phyloP scores from a whole-genome alignment of 2,329 filamentous ascomycete species.

The Cladosporium sp. region DNA sequence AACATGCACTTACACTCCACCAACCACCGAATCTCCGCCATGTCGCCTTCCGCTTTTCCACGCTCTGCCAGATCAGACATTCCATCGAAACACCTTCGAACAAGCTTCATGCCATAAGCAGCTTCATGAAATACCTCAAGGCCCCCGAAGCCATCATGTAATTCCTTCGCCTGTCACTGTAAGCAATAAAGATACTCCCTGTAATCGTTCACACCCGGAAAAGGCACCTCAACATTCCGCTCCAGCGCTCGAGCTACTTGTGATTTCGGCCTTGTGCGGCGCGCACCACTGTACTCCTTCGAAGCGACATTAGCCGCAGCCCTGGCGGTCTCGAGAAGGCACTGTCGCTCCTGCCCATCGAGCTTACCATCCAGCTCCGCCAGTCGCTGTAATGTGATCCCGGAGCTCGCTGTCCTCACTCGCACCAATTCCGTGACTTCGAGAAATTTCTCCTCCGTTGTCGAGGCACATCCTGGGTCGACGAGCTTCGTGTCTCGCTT shows the following conservation, averaged over 20 bases:
- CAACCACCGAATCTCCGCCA: neutral
- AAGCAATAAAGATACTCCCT: neutral
- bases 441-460: neutral
- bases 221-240: neutral
- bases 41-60: neutral
- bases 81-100: neutral
- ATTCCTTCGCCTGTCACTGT: neutral
- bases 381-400: neutral
- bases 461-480: neutral
- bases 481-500: neutral
- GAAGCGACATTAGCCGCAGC: neutral
- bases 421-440: neutral
- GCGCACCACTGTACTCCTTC: neutral
- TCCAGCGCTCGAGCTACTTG: neutral
- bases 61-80: neutral
- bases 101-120: neutral
- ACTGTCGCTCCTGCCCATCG: neutral
- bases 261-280: neutral
- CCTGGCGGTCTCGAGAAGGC: neutral
- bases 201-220: neutral
- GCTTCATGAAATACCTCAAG: neutral
- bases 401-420: neutral
- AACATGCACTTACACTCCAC: neutral
- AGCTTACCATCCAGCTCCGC: neutral
- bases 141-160: neutral